Evolutionary conservation across 768 basidiomycete species (phyloP).

Genomic region (Nidularia pulvinata): DNA sequence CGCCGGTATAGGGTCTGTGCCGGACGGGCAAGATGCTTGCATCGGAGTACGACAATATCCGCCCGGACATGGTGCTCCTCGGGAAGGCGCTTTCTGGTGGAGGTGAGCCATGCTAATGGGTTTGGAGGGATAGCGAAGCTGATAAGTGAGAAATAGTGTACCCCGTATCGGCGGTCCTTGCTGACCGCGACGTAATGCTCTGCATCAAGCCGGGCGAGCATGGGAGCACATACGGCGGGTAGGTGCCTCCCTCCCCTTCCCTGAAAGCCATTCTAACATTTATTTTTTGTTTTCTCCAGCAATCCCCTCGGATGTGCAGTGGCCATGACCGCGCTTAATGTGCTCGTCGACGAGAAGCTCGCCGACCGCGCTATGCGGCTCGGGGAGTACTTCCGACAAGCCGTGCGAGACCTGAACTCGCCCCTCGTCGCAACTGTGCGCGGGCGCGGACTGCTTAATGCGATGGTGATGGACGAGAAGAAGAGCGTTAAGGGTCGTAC

Average conservation of each 20-base stretch:
- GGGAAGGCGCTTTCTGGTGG: conserved; percentile 98
- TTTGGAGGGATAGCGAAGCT: too few species aligned
- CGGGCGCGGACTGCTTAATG: conserved; percentile 89
- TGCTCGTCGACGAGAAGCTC: conserved; percentile 88
- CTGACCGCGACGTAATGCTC: conserved; percentile 91
- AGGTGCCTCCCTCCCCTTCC: conserved; percentile 18
- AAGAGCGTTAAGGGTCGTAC: conserved; percentile 76
- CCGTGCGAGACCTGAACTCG: conserved; percentile 56
- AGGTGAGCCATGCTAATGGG: conserved; percentile 41
- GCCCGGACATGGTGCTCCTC: conserved; percentile 90
- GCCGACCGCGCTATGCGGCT: conserved; percentile 77
- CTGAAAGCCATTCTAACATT: neutral
- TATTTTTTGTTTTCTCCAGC: conserved; percentile 28
- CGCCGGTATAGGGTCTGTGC: conserved; percentile 66
- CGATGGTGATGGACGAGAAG: conserved; percentile 88
- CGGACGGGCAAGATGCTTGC: conserved; percentile 95
- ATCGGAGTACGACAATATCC: conserved; percentile 82
- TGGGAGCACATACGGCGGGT: conserved; percentile 96
- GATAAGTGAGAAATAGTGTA: conserved; percentile 56
- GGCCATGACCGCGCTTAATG: conserved; percentile 87
- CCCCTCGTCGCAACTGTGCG: conserved; percentile 81
- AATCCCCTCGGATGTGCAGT: conserved; percentile 98
- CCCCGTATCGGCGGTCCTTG: conserved; percentile 94
- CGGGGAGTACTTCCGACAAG: conserved; percentile 79
- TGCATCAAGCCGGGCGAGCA: conserved; percentile 96